Base-by-base conservation (phyloP, 306 rosid genomes). In the Hippophae rhamnoides region DNA sequence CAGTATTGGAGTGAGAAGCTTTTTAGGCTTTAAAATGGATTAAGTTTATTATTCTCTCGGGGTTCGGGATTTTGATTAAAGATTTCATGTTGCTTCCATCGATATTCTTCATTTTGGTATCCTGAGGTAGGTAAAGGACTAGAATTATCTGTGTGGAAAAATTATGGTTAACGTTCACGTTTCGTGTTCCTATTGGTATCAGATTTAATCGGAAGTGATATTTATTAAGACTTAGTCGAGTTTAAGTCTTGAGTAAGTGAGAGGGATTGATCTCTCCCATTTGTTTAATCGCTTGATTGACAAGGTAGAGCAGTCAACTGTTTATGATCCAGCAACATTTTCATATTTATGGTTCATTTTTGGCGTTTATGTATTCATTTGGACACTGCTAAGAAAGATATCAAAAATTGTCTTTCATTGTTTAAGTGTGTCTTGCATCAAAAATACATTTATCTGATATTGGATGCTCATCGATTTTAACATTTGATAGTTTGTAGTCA, bases 111-210 rank as follows among this genome's bases (percentile, higher is more conserved):
- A 27, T 43, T 26, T 25, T 25, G 44, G 58, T 49, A 57, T 52
- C 13, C 53, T 31, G 6, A 67, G 53, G 63, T 63, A 67, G 53
- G 63, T 63, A 47, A 60, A 27, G 54, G 54, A 47, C 54, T 55
- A 8, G 61, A 13, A n/a, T 14, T 61, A 55, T 0, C 9, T 10
- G 60, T 13, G 5, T 51, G 47, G 6, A 31, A 5, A 47, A 40
- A 27, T 18, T 27, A 6, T 3, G 60, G 47, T 46, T 54, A 40
- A 27, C 55, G 38, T 51, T 57, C 45, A 47, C 23, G 45, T 43
- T 51, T 67, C 57, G 10, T 43, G 53, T 23, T 47, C 14, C 8
- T 41, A 7, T 41, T 60, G 26, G 52, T 50, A 13, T 60, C 46
- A 44, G 64, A 25, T 63, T 42, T 48, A 49, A 31, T 62, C 61